Evolutionary conservation across 2,329 filamentous ascomycete species (phyloP).

Genomic region (Erysiphe pulchra): DNA sequence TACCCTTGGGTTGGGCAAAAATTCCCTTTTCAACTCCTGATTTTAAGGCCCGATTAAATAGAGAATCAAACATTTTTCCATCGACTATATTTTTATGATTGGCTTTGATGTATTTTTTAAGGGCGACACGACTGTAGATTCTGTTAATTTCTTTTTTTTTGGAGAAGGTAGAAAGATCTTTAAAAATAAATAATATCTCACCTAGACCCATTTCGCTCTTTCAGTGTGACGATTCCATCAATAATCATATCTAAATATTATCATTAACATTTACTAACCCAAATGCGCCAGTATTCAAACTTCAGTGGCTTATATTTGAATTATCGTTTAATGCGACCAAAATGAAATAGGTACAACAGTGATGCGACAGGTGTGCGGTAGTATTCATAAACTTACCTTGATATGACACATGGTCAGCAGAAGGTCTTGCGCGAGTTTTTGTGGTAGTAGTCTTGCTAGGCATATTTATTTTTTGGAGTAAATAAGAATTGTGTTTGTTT

Average conservation of each 20-base stretch:
- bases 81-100: slow-evolving; percentile 39
- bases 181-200: too few relatives aligned
- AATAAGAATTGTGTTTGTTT: not conserved
- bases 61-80: slow-evolving; percentile 33
- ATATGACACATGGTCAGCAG: slow-evolving; percentile 32
- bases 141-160: not conserved
- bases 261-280: slow-evolving; percentile 6
- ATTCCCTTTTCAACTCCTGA: slow-evolving; percentile 40
- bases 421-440: slow-evolving; percentile 28
- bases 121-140: slow-evolving; percentile 28
- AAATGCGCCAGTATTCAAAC: not conserved
- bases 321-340: slow-evolving; percentile 19
- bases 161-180: slow-evolving; percentile 1
- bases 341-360: slow-evolving; percentile 21
- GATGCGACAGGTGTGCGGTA: slow-evolving; percentile 18
- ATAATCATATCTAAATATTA: slow-evolving; percentile 14
- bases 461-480: slow-evolving; percentile 20
- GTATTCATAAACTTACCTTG: slow-evolving; percentile 28
- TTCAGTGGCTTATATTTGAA: slow-evolving; percentile 1
- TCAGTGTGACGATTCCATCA: slow-evolving; percentile 13
- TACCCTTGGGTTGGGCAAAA: slow-evolving; percentile 49
- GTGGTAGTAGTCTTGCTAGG: slow-evolving; percentile 33
- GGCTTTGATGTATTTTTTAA: slow-evolving; percentile 50
- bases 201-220: slow-evolving; percentile 14
- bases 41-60: slow-evolving; percentile 45